Percentiles rank a stretch among this genome's conserved stretches.
These are phyloP conservation scores for Stachybotrys chlorohalonatus DNA, from an alignment of 2,329 filamentous ascomycete species.

Conservation along the genomic window DNA sequence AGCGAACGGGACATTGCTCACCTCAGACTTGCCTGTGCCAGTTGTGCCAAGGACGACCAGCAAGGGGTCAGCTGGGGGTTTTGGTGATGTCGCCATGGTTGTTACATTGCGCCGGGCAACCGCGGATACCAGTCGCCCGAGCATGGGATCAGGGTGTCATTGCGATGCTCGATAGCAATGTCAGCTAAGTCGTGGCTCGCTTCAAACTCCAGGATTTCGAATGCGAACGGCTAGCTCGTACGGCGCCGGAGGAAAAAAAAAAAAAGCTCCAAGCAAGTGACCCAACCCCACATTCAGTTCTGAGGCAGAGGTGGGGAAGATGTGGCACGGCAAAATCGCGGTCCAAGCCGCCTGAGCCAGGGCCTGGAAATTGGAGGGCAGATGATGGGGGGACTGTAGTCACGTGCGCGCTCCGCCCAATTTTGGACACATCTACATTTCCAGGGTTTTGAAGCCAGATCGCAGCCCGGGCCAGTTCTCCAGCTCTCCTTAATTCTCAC, in stretches of 20 bases:
- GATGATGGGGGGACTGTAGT: constrained; percentile 7
- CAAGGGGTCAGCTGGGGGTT: constrained; percentile 47
- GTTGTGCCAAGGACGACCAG: constrained; percentile 82
- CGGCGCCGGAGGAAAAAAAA: too few relatives aligned
- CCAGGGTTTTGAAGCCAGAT: constrained; percentile 34
- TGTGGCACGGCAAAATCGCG: background rate
- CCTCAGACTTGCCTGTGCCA: constrained; percentile 88
- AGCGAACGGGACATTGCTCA: constrained; percentile 28
- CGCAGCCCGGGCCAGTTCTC: constrained; percentile 20
- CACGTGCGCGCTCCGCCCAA: constrained; percentile 20
- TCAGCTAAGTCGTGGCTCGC: background rate
- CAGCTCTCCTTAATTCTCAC: constrained; percentile 25
- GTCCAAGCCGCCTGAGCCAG: background rate
- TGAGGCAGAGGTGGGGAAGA: background rate
- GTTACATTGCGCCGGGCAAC: constrained; percentile 21
- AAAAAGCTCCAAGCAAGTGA: background rate
- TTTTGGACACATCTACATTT: constrained; percentile 37
- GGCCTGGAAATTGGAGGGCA: background rate
- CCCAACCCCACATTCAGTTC: background rate
- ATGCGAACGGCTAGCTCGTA: too few relatives aligned
- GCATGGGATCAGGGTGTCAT: background rate
- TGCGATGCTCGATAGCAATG: background rate
- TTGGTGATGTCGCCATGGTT: constrained; percentile 24
- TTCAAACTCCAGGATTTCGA: background rate
- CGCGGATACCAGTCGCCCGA: background rate